Conservation (phyloP, 2,329 filamentous ascomycete species). For the Ceratocystis huliohia region DNA sequence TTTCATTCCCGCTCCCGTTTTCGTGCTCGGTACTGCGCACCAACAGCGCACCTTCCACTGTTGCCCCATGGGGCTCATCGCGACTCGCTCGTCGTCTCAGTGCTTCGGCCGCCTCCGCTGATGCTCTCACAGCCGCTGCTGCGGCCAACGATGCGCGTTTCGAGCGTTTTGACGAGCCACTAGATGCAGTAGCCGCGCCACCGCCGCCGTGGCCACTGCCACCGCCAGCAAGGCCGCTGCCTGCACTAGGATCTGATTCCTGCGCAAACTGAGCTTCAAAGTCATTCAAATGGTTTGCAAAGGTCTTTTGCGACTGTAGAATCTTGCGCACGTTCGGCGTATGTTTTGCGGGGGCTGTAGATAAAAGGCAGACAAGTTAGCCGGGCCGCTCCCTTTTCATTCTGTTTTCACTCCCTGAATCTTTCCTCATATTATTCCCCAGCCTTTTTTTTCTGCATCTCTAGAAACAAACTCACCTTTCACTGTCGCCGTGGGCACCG, state of each 20-base stretch:
- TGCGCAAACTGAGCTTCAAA: slow-evolving; percentile 52
- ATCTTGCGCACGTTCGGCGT: slow-evolving; percentile 64
- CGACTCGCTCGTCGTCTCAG: background rate
- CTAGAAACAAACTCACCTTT: slow-evolving; percentile 28
- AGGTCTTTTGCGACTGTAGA: slow-evolving; percentile 68
- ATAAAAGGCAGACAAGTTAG: background rate
- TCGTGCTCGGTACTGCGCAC: background rate
- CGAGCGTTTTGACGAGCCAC: slow-evolving; percentile 12
- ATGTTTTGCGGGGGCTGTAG: slow-evolving; percentile 34
- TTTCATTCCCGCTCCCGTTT: background rate
- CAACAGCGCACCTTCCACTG: background rate
- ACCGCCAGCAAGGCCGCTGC: background rate
- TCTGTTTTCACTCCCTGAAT: background rate
- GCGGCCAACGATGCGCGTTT: slow-evolving; percentile 26
- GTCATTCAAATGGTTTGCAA: slow-evolving; percentile 70
- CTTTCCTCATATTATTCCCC: background rate
- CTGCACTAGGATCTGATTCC: slow-evolving; percentile 7
- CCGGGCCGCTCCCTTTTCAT: background rate
- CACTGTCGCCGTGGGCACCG: slow-evolving; percentile 44
- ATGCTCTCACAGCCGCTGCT: slow-evolving; percentile 26
- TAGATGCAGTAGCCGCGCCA: background rate
- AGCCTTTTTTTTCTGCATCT: background rate
- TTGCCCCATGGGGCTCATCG: background rate
- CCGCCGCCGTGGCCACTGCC: background rate
- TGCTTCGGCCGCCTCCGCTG: background rate